Evolutionary conservation across 202 grass and related monocot species (phyloP).

Genomic region (Carex arenaria): DNA sequence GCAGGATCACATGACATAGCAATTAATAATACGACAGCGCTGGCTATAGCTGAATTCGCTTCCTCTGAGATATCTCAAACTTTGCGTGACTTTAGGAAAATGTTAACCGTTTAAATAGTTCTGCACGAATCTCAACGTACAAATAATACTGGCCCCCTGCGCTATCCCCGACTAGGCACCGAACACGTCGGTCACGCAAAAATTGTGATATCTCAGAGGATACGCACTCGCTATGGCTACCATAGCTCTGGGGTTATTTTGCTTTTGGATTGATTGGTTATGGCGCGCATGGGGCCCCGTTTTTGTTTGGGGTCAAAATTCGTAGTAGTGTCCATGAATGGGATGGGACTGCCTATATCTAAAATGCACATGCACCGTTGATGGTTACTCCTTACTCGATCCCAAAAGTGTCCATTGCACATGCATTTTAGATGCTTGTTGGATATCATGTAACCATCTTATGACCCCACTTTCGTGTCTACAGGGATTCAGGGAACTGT

Average conservation of each 20-base stretch:
- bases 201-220: too few species aligned
- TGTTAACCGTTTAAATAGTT: too few species aligned
- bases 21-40: background rate
- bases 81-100: too few species aligned
- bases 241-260: background rate
- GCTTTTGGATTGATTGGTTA: background rate
- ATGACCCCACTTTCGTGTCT: background rate
- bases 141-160: too few species aligned
- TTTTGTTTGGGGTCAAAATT: constrained; percentile 6
- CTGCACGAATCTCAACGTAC: too few species aligned
- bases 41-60: background rate
- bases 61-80: too few species aligned
- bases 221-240: too few species aligned
- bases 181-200: too few species aligned
- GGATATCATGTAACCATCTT: background rate
- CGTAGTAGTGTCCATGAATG: background rate
- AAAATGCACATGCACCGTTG: constrained; percentile 9
- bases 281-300: background rate
- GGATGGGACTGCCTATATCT: too few species aligned
- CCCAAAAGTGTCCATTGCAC: background rate
- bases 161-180: too few species aligned
- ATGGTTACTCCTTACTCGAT: background rate
- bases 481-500: background rate
- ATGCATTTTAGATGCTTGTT: background rate
- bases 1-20: background rate